Base-by-base conservation (phyloP, 257 asterid species). In the Sherardia arvensis region DNA sequence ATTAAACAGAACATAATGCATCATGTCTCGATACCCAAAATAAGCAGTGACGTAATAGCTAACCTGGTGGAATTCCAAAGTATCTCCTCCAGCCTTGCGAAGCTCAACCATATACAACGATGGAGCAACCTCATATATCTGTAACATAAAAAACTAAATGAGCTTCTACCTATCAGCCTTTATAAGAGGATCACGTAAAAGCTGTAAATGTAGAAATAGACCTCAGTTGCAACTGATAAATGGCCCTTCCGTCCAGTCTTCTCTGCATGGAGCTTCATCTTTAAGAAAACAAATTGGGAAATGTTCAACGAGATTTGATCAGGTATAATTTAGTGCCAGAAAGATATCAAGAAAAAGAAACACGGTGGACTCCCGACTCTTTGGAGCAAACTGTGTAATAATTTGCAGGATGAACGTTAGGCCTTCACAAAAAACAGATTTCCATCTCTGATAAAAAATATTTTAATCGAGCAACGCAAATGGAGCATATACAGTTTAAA, bases 241-340 rank as follows among this genome's bases (percentile, higher is more conserved):
- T 78, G 97, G 59, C 98, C 98, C 80, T 92, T 92, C 51, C 96
- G 93, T 55, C 98, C 98, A 4, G 88, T 80, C 81, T 88, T 91
- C 79, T 91, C 96, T 59, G 91, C 95, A 4, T 88, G 89, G 66
- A 91, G 95, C 83, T 91, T 91, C 95, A 91, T 77, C 98, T 91
- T 76, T 63, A 26, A 69, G 61, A 26, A 56, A 69, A 67, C 49
- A 62, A 58, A 45, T 7, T 40, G 55, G 18, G 0, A 40, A 28
- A 43, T 14, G 34, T 62, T 49, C 20, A 43, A 62, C 27, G 15
- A 47, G 47, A 61, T 58, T 8, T 36, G 17, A 53, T 12, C 45
- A 58, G 51, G 61, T 30, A 71, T 36, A 33, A 2, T 33, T 10
- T 33, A 33, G 10, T 33, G 38, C 38, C 38, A 7, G n/a, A n/a